phyloP scores from a whole-genome alignment of 768 basidiomycete genomes.

The Strobilomyces echinocephalus region DNA sequence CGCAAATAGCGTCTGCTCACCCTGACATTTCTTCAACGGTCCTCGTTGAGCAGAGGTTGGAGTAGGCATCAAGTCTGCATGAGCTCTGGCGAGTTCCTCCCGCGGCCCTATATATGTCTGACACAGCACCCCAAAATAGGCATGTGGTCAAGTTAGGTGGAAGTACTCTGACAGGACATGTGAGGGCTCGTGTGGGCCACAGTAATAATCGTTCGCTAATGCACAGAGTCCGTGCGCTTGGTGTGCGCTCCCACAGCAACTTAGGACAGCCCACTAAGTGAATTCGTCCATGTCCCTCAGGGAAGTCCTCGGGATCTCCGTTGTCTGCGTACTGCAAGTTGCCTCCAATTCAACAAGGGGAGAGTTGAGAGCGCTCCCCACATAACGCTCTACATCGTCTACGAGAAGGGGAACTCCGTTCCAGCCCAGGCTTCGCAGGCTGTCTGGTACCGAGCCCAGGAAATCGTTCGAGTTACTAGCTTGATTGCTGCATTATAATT shows the following conservation, averaged over 20 bases:
- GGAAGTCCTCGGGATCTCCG: conserved; percentile 62
- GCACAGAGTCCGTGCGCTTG: background rate
- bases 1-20: conserved; percentile 8
- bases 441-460: conserved; percentile 48
- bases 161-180: background rate
- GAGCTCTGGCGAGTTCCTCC: conserved; percentile 5
- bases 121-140: conserved; percentile 16
- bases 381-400: conserved; percentile 81
- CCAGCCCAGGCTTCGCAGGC: conserved; percentile 42
- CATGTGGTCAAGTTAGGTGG: background rate
- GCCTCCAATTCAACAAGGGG: conserved; percentile 59
- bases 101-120: conserved; percentile 13
- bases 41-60: conserved; percentile 18
- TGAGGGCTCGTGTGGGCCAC: background rate
- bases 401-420: conserved; percentile 74
- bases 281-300: conserved; percentile 82
- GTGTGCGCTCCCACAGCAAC: background rate
- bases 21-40: conserved; percentile 18
- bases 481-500: conserved; percentile 55
- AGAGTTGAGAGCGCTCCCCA: conserved; percentile 66
- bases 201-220: background rate
- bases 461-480: conserved; percentile 49
- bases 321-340: conserved; percentile 44
- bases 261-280: conserved; percentile 60
- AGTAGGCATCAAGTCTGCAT: conserved; percentile 20